Evolutionary conservation across 2,329 filamentous ascomycete genomes (phyloP).

Genomic region (Microcyclospora tardicrescens): DNA sequence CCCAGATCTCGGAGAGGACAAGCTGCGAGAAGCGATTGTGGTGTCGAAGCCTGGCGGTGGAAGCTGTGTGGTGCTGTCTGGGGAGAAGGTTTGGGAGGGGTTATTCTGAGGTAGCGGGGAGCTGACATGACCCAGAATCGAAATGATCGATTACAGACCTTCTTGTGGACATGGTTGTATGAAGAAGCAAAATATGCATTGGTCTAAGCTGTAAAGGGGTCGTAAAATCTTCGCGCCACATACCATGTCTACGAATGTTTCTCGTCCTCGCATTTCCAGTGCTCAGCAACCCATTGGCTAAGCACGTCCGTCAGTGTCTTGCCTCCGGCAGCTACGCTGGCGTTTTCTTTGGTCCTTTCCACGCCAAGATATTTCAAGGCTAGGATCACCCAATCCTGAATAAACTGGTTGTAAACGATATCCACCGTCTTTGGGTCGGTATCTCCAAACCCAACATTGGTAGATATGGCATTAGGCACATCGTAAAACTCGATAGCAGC

Average conservation of each 20-base stretch:
- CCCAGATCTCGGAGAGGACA: slow-evolving; percentile 55
- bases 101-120: too few species aligned
- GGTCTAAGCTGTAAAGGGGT: too few species aligned
- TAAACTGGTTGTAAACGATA: slow-evolving; percentile 82
- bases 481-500: slow-evolving; percentile 58
- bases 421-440: slow-evolving; percentile 61
- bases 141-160: too few species aligned
- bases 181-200: too few species aligned
- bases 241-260: too few species aligned
- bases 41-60: slow-evolving; percentile 78
- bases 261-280: slow-evolving; percentile 34
- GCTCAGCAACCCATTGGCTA: slow-evolving; percentile 43
- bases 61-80: slow-evolving; percentile 21
- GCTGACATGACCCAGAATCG: too few species aligned
- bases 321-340: slow-evolving; percentile 38
- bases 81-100: too few species aligned
- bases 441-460: slow-evolving; percentile 46
- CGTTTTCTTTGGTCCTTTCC: slow-evolving; percentile 38
- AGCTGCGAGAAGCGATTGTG: slow-evolving; percentile 66
- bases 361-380: slow-evolving; percentile 53
- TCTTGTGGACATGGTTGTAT: too few species aligned
- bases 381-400: slow-evolving; percentile 66
- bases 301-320: slow-evolving; percentile 46
- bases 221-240: too few species aligned
- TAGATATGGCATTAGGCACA: slow-evolving; percentile 74